A percentile compares a stretch with the other conserved stretches of the same genome.
phyloP scores from a whole-genome alignment of 495 filamentous ascomycete species.

The Penicillium fimorum region DNA sequence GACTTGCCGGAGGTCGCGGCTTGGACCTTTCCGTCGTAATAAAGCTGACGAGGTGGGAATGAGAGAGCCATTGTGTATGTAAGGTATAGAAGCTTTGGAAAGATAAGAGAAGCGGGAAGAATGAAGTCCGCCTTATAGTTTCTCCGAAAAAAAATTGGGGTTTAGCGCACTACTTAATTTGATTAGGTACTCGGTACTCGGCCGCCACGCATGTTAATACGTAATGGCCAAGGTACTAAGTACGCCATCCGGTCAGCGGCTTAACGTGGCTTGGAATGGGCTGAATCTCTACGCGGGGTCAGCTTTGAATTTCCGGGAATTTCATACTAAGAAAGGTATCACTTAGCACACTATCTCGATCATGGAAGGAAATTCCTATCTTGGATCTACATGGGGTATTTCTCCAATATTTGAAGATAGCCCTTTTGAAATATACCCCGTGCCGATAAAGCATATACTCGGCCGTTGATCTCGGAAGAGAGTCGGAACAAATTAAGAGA shows the following conservation, averaged over 20 bases:
- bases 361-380: constrained; percentile 6
- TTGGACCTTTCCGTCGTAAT: constrained; percentile 64
- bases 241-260: constrained; percentile 5
- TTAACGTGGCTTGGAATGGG: neutral
- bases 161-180: neutral
- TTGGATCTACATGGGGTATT: neutral
- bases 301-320: neutral
- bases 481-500: neutral
- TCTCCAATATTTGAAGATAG: too few species aligned
- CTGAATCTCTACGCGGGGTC: neutral
- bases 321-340: constrained; percentile 2
- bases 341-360: neutral
- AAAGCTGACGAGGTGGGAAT: constrained; percentile 57
- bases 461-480: neutral
- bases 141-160: neutral
- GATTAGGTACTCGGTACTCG: constrained; percentile 4
- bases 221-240: constrained; percentile 6
- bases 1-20: constrained; percentile 56
- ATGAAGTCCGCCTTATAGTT: constrained; percentile 2
- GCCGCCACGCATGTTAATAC: neutral
- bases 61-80: constrained; percentile 38
- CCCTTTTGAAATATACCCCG: too few species aligned
- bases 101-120: neutral
- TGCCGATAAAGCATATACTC: neutral
- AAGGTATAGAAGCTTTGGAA: neutral